Evolutionary conservation across 1,139 yeast genomes (phyloP).

Genomic region (Tardiomyces blankii): DNA sequence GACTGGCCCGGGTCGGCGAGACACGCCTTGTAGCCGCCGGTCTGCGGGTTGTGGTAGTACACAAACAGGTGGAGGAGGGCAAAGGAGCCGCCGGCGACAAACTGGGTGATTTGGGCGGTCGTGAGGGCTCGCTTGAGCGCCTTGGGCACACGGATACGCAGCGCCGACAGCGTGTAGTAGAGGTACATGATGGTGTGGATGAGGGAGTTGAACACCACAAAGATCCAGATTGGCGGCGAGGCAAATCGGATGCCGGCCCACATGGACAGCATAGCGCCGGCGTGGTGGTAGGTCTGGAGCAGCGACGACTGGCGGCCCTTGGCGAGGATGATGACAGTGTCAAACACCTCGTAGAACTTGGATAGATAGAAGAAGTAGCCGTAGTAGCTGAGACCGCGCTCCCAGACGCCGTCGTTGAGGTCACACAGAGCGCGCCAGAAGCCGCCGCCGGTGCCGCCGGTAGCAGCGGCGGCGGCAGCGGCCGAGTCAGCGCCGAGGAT

Average conservation of each 20-base stretch:
- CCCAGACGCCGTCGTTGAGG: conserved; percentile 49
- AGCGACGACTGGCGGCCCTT: conserved; percentile 62
- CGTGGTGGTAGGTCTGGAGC: conserved; percentile 67
- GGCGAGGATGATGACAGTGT: conserved; percentile 54
- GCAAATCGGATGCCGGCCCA: conserved; percentile 68
- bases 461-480: conserved; percentile 1
- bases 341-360: conserved; percentile 64
- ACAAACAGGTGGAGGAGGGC: conserved; percentile 56
- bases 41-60: conserved; percentile 42
- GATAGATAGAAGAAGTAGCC: conserved; percentile 64
- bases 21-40: conserved; percentile 40
- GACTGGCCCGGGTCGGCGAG: conserved; percentile 52
- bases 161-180: conserved; percentile 54
- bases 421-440: conserved; percentile 60
- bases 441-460: too few species aligned
- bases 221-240: conserved; percentile 74
- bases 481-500: conserved; percentile 1
- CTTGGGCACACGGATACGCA: conserved; percentile 49
- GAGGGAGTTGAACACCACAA: conserved; percentile 68
- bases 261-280: conserved; percentile 79
- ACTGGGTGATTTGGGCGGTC: conserved; percentile 60
- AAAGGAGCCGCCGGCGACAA: conserved; percentile 57
- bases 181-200: conserved; percentile 71
- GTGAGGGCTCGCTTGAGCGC: conserved; percentile 51
- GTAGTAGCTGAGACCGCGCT: conserved; percentile 42